Evolutionary conservation across 768 basidiomycete species (phyloP).

Genomic region (Pisolithus marmoratus): DNA sequence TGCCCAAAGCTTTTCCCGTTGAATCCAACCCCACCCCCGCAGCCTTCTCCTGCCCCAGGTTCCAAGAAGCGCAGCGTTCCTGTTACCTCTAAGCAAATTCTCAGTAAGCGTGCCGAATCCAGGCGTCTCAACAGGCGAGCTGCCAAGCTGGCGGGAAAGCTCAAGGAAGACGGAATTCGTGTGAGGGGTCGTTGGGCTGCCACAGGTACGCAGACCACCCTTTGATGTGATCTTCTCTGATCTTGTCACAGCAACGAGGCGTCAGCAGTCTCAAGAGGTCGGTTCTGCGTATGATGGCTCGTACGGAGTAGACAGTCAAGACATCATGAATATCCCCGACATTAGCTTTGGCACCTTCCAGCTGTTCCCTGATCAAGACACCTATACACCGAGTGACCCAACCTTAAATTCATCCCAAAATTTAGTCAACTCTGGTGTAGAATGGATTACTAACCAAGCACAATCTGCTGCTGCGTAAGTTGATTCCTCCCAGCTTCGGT

Average conservation of each 20-base stretch:
- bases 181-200: conserved; percentile 59
- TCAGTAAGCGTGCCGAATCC: conserved; percentile 43
- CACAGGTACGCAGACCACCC: conserved; percentile 34
- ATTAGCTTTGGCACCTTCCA: conserved; percentile 59
- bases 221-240: conserved; percentile 3
- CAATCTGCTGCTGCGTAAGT: conserved; percentile 40
- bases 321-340: conserved; percentile 50
- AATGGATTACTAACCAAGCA: conserved; percentile 52
- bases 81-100: conserved; percentile 41
- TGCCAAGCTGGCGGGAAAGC: conserved; percentile 28
- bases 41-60: conserved; percentile 36
- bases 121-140: conserved; percentile 39
- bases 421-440: conserved; percentile 41
- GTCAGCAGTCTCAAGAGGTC: conserved; percentile 37
- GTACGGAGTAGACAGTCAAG: conserved; percentile 62
- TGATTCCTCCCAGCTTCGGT: neutral
- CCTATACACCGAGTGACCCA: conserved; percentile 45
- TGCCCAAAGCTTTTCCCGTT: conserved; percentile 52
- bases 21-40: conserved; percentile 29
- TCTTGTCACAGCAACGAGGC: conserved; percentile 36
- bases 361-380: conserved; percentile 64
- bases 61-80: conserved; percentile 36
- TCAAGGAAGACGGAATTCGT: conserved; percentile 35
- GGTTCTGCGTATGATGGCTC: conserved; percentile 57
- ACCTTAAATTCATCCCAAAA: conserved; percentile 47